Evolutionary conservation across 1,284 basidiomycete species (phyloP).

Genomic region (Apiotrichum akiyoshidainum): DNA sequence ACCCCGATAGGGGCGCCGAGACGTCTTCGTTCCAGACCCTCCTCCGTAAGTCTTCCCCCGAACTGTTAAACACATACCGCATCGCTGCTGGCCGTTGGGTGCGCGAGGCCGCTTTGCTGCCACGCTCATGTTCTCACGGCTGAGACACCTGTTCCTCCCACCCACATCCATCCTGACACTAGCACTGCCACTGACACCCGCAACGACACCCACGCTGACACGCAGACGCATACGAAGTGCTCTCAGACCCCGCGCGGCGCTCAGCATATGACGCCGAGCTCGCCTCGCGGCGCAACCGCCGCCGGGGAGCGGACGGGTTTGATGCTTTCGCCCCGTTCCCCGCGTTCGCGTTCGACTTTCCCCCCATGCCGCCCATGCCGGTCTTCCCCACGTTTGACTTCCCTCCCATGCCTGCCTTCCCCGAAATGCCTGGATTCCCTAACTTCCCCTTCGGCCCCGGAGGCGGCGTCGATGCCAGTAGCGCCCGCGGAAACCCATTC

Average conservation of each 20-base stretch:
- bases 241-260: neutral
- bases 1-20: neutral
- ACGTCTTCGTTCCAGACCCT: neutral
- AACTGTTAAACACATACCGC: no score
- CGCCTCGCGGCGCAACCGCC: neutral
- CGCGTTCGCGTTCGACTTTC: neutral
- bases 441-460: neutral
- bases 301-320: neutral
- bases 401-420: neutral
- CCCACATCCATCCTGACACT: neutral
- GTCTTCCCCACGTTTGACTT: neutral
- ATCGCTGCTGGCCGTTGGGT: no score
- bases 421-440: neutral
- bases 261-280: constrained; percentile 2
- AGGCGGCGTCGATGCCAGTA: no score
- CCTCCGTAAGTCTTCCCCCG: neutral
- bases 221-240: constrained; percentile 3
- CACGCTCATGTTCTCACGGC: no score
- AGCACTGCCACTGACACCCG: neutral
- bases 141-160: neutral
- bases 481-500: no score
- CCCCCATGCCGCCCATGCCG: neutral
- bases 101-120: no score
- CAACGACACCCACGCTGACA: neutral
- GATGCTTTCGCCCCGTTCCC: neutral